Evolutionary conservation across 2,329 filamentous ascomycete species (phyloP).

Genomic region (Ceratocystis cubensis): DNA sequence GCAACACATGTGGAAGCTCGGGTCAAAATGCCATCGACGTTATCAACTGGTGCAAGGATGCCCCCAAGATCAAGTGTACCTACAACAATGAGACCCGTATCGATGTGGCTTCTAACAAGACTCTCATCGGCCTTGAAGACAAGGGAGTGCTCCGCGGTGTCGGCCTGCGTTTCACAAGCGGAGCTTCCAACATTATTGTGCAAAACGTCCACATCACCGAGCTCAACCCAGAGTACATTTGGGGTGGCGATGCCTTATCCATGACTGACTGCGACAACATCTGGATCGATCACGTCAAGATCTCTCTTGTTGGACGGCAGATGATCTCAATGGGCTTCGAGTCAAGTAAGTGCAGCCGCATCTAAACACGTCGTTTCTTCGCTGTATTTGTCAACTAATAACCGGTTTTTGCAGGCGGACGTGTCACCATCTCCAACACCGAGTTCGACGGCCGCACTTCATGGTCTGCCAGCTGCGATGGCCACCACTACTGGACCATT

Average conservation of each 20-base stretch:
- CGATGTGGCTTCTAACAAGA: slow-evolving; percentile 32
- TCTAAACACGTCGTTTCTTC: too few species aligned
- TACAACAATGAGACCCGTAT: slow-evolving; percentile 29
- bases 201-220: slow-evolving; percentile 29
- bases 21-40: slow-evolving; percentile 21
- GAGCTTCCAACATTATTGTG: slow-evolving; percentile 30
- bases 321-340: slow-evolving; percentile 27
- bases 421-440: slow-evolving; percentile 36
- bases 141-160: slow-evolving; percentile 33
- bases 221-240: slow-evolving; percentile 29
- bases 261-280: slow-evolving; percentile 28
- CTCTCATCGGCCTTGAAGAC: slow-evolving; percentile 30
- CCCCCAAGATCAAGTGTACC: slow-evolving; percentile 21
- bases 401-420: slow-evolving; percentile 20
- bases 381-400: background rate
- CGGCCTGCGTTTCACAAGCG: slow-evolving; percentile 29
- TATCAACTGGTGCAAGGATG: slow-evolving; percentile 25
- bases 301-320: slow-evolving; percentile 35
- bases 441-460: slow-evolving; percentile 34
- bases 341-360: background rate
- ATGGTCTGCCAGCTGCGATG: slow-evolving; percentile 34
- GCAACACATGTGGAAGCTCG: background rate
- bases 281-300: slow-evolving; percentile 31
- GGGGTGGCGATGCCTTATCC: slow-evolving; percentile 30
- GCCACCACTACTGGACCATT: slow-evolving; percentile 37